Evolutionary conservation across 805 yeast species (phyloP), one percentile per base, ranked within the genome.

Genomic region (Ogataea trehalophila): DNA sequence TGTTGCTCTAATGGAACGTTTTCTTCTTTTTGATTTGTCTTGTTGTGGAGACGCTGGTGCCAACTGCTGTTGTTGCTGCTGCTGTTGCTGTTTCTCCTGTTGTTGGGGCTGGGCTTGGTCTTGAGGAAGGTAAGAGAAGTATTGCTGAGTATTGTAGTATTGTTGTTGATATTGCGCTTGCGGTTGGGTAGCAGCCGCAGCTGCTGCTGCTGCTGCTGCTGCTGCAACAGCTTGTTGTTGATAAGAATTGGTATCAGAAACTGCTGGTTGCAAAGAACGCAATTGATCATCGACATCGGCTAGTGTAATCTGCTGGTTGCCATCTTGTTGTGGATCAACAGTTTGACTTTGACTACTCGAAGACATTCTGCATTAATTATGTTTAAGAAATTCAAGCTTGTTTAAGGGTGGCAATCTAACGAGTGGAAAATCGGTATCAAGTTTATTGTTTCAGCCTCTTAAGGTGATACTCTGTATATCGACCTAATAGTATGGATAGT

Each of bases 221-320:
- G 43, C 45, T n/a, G 47, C 52, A 6, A 36, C 46, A 1, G 38
- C 50, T 23, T 33, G 44, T 13, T 41, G 41, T 33, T 20, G 14
- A 15, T 22, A 17, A 17, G n/a, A n/a, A 16, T 38, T 16, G 1
- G 29, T 39, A 20, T 36, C 48, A 13, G 33, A 39, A 9, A 44
- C 33, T 9, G 44, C 13, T 11, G 48, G 48, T 37, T 53, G 58
- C n/a, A 58, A 36, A 18, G 58, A 54, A 13, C 58, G 51, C n/a
- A 59, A 43, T 37, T 56, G 55, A 36, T 54, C 61, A 43, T 59
- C 63, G 11, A 57, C 63, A 37, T 57, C 61, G 8, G 57, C 55
- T n/a, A 57, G 37, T 5, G 54, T 48, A 16, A 55, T 55, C 20
- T 52, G 55, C 9, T 47, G 50, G 15, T 37, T 22, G 20, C 35